Evolutionary conservation across 306 rosid genomes (phyloP), one percentile per base, ranked within the genome.

Genomic region (Begonia masoniana): DNA sequence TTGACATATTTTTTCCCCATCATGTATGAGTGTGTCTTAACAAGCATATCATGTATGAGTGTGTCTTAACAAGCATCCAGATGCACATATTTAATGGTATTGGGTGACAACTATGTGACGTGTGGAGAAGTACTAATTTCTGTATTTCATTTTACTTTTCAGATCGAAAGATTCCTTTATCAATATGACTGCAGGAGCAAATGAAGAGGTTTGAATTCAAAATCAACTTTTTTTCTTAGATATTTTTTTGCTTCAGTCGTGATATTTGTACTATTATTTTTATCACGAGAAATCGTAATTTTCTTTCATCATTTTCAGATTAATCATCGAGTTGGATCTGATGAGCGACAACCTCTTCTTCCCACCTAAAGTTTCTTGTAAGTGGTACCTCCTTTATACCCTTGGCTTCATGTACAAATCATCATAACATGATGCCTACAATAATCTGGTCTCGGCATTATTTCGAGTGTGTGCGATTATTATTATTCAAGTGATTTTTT

Each of bases 111-210:
- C 39, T 31, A 1, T 31, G 9, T 31, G 9, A 56, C 0, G 10
- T 19, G 16, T 4, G n/a, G 11, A 55, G 16, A 31, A 51, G 21
- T 64, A 74, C 55, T 45, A 36, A 39, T 68, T 46, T 65, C 26
- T 17, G 57, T 41, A 64, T 35, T 35, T 10, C 58, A 47, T 7
- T 59, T 64, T 26, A 62, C 64, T 46, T 58, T 71, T 15, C 79
- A 91, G 99, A 75, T 77, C 94, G 43, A 92, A 79, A 68, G 95
- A 88, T 13, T 73, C 95, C 57, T 87, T 92, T 43, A 58, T 92
- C 63, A 68, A 83, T 72, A 92, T 92, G 70, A 74, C 99, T 58
- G 96, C 95, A 19, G 99, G 96, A 71, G 99, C 96, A 62, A 92
- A 72, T 71, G 99, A 92, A 51, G 99, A 92, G 91, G 99, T 92